Evolutionary conservation across 176 grass and related monocot genomes (phyloP).

Genomic region (Oryza meridionalis): DNA sequence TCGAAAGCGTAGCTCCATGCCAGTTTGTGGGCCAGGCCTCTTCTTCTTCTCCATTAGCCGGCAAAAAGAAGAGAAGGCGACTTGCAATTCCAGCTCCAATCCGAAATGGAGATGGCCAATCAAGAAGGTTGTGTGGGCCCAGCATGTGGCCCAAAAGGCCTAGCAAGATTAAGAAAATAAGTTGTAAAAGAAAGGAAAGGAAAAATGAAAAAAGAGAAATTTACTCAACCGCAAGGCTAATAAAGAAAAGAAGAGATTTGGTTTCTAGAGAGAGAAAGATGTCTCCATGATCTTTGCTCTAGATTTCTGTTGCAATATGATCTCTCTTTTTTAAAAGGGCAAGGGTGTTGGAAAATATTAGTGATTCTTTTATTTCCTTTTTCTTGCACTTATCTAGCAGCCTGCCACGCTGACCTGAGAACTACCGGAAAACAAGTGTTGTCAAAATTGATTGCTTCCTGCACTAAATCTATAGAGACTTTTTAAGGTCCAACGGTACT

Average conservation of each 20-base stretch:
- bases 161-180: not conserved
- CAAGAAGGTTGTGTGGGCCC: not conserved
- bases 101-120: too few relatives aligned
- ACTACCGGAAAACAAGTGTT: not conserved
- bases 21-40: conserved; percentile 30
- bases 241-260: not conserved
- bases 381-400: not conserved
- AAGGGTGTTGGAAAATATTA: not conserved
- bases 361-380: not conserved
- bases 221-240: not conserved
- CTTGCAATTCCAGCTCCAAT: not conserved
- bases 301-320: not conserved
- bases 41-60: not conserved
- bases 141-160: not conserved
- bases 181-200: not conserved
- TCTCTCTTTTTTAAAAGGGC: not conserved
- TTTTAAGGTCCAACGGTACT: too few relatives aligned
- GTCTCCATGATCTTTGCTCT: not conserved
- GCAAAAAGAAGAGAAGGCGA: not conserved
- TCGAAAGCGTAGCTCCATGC: not conserved
- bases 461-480: too few relatives aligned
- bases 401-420: too few relatives aligned
- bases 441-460: not conserved
- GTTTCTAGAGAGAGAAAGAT: not conserved
- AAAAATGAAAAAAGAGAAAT: not conserved